Base-by-base conservation (phyloP, 2,329 filamentous ascomycete species). In the Botrytis byssoidea region DNA sequence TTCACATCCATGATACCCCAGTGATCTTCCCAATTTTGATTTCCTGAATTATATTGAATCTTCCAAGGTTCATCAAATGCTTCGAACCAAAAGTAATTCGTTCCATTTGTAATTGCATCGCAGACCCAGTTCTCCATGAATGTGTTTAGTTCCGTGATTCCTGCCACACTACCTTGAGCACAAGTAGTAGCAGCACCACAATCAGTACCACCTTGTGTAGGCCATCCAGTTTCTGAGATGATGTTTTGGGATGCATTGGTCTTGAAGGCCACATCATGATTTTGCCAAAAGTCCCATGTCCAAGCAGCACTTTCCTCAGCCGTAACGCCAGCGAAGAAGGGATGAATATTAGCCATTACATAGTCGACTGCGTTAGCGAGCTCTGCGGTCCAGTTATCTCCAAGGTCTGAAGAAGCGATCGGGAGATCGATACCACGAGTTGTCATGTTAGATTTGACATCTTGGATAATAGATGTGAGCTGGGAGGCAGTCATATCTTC, bases 21-120 rank as follows among this genome's bases (percentile, higher is more conserved):
- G 82, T 97, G 92, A 81, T 97, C 93, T 84, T 98, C 95, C 95
- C 95, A 98, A 70, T 92, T 87, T 84, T 95, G 86, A 59, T 86
- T 85, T 73, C 83, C 67, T 8, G 85, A 85, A 82, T 98, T 92
- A 84, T 90, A 97, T 29, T 83, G 80, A 72, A 92, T 85, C 85
- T 98, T 98, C 95, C 95, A 98, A 3, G 94, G 94, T 86, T 98
- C 95, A 81, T 98, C 95, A 81, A 98, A 98, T 16, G 94, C 94
- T 81, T 95, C 93, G 82, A 98, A 98, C 95, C 95, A 98, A 81
- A 98, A 98, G 82, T 97, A 98, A 77, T 97, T 90, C 2, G 94
- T 98, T 64, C 91, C 92, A 79, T 97, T 97, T 37, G 85, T 85
- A 76, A 98, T 83, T 18, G 92, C 90, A 70, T 89, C 86, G 82